Base-by-base conservation (phyloP, 495 filamentous ascomycete species). In the Usnea hakonensis region DNA sequence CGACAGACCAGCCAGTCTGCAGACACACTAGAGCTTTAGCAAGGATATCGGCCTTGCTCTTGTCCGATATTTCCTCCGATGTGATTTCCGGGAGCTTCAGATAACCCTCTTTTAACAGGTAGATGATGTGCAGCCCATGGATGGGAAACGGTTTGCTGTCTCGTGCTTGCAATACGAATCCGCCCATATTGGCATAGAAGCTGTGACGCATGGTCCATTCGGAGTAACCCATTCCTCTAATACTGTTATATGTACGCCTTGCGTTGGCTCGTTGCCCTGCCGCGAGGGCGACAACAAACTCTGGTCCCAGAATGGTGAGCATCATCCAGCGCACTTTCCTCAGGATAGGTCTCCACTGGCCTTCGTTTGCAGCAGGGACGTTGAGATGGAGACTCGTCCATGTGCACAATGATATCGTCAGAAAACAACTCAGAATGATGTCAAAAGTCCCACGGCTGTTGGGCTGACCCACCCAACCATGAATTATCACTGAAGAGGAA, bases 181-280 rank as follows among this genome's bases (percentile, higher is more conserved):
- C 71, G 9, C 74, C 72, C 68, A 76, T 74, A 50, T 73, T 72
- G 17, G 75, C 72, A 55, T 70, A 71, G 41, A 66, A 71, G 14
- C 68, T 58, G 50, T 77, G 75, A 8, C 59, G 67, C 32, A 68
- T 44, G 2, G 68, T 68, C 74, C 71, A 75, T 19, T 64, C 48
- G 35, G 63, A 59, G 6, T 60, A 60, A 60, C 65, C 36, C 44
- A 41, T 43, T 26, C 8, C 43, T 30, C n/a, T 62, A 16, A 65
- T 63, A 8, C 26, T 16, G 28, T 44, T 35, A 17, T 64, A 54
- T 13, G 54, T 56, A 28, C 52, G 40, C 28, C 41, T 60, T 14
- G 69, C 69, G 14, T 55, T 36, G 16, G 30, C 19, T 50, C 65
- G 61, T 58, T 71, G 63, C 16, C 69, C 64, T 13, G 33, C 61